Evolutionary conservation across 2,329 filamentous ascomycete species (phyloP).

Genomic region (Acrodontium crateriforme): DNA sequence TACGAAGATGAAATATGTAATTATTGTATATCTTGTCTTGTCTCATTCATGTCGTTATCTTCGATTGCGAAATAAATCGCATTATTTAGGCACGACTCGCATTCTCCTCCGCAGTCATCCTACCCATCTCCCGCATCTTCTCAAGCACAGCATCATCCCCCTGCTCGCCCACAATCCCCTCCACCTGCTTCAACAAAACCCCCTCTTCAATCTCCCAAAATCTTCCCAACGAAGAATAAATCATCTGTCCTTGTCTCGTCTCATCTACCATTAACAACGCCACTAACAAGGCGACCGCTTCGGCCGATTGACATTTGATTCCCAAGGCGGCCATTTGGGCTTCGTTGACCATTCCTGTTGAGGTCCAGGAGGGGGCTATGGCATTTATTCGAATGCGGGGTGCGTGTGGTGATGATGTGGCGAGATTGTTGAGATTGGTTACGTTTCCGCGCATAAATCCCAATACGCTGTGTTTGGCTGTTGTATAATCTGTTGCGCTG

Average conservation of each 20-base stretch:
- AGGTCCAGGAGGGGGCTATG: constrained; percentile 43
- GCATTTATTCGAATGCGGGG: constrained; percentile 43
- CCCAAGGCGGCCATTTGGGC: constrained; percentile 26
- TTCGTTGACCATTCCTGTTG: constrained; percentile 34
- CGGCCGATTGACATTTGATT: constrained; percentile 31
- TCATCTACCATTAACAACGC: constrained; percentile 38
- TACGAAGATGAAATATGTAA: no score
- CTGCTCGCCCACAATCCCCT: constrained; percentile 1
- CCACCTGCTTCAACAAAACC: constrained; percentile 6
- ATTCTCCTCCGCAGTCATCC: no score
- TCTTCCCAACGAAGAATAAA: constrained; percentile 37
- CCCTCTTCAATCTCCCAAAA: constrained; percentile 42
- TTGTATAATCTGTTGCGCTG: constrained; percentile 39
- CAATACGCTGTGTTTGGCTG: constrained; percentile 42
- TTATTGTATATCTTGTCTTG: no score
- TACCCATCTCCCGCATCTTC: not conserved
- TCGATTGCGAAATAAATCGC: no score
- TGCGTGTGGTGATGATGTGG: no score
- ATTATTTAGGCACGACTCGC: no score
- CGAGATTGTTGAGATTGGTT: constrained; percentile 21
- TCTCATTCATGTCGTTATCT: no score
- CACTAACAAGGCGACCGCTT: constrained; percentile 35
- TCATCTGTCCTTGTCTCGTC: constrained; percentile 35
- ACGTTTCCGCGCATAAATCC: constrained; percentile 39
- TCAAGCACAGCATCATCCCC: not conserved